phyloP scores from a whole-genome alignment of 2,329 filamentous ascomycete genomes.

The Calonectria pseudoreteaudii region DNA sequence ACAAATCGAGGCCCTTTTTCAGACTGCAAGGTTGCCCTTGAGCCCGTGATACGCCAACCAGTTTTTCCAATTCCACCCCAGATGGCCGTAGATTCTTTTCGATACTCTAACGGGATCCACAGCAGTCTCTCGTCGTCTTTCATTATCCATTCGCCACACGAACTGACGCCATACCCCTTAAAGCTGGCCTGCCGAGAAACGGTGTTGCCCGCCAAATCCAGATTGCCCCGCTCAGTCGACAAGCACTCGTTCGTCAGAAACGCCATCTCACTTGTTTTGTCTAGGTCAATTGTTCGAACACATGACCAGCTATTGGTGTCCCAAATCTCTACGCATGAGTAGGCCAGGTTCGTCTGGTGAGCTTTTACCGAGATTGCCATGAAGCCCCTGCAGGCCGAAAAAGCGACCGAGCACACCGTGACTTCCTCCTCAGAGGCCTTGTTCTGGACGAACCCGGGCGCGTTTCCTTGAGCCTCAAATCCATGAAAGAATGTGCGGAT shows the following conservation, averaged over 20 bases:
- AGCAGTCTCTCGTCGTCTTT: neutral
- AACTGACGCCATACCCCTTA: neutral
- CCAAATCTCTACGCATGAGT: neutral
- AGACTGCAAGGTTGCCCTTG: neutral
- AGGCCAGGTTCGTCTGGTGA: neutral
- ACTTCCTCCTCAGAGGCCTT: neutral
- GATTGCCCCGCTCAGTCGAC: neutral
- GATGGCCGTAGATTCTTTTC: neutral
- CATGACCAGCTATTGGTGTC: neutral
- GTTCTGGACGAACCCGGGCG: neutral
- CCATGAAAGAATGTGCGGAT: neutral
- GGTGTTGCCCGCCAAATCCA: neutral
- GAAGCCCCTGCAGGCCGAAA: neutral
- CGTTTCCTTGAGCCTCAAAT: neutral
- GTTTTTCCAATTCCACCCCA: neutral
- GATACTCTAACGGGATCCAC: neutral
- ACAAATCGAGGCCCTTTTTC: neutral
- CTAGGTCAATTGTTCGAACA: neutral
- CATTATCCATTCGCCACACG: neutral
- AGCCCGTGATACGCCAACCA: neutral
- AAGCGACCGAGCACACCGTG: neutral
- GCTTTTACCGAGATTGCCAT: neutral
- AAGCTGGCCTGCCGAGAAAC: neutral
- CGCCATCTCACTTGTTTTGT: neutral
- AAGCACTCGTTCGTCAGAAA: neutral